Conservation (phyloP, 2,329 filamentous ascomycete species). For the Aspergillus transmontanensis region DNA sequence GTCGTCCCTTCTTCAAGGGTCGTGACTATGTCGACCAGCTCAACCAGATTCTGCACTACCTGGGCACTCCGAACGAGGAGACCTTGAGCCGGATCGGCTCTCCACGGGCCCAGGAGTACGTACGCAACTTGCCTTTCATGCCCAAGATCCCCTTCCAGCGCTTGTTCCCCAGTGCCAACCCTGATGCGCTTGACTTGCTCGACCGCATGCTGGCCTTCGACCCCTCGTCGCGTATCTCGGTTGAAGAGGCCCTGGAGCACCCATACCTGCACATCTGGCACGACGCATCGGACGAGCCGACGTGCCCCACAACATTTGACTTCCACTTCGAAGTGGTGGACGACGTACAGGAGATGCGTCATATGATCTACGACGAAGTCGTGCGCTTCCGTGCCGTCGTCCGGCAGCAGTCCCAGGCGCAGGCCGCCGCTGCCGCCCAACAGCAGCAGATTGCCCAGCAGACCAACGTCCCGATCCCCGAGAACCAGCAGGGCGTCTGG, state of each 20-base stretch:
- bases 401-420: slow-evolving; percentile 51
- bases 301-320: slow-evolving; percentile 92
- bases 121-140: slow-evolving; percentile 94
- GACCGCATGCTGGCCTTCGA: slow-evolving; percentile 98
- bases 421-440: slow-evolving; percentile 36
- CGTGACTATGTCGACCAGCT: slow-evolving; percentile 99
- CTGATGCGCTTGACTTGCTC: slow-evolving; percentile 90
- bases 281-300: slow-evolving; percentile 92
- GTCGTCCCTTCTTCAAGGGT: slow-evolving; percentile 98
- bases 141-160: slow-evolving; percentile 85
- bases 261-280: slow-evolving; percentile 98
- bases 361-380: slow-evolving; percentile 97
- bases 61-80: slow-evolving; percentile 94
- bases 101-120: slow-evolving; percentile 94
- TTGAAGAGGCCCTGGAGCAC: slow-evolving; percentile 94
- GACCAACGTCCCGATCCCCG: slow-evolving; percentile 63
- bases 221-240: slow-evolving; percentile 86
- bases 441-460: slow-evolving; percentile 45
- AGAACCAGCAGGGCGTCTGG: slow-evolving; percentile 58
- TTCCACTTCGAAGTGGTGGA: slow-evolving; percentile 99
- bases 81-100: slow-evolving; percentile 93
- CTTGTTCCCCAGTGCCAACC: slow-evolving; percentile 93
- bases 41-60: slow-evolving; percentile 97
- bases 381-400: slow-evolving; percentile 73
- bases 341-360: slow-evolving; percentile 91